Percentiles rank a stretch among this genome's conserved stretches.
Conservation (phyloP, 164 flowering plant genomes). For the Hamamelis virginiana region DNA sequence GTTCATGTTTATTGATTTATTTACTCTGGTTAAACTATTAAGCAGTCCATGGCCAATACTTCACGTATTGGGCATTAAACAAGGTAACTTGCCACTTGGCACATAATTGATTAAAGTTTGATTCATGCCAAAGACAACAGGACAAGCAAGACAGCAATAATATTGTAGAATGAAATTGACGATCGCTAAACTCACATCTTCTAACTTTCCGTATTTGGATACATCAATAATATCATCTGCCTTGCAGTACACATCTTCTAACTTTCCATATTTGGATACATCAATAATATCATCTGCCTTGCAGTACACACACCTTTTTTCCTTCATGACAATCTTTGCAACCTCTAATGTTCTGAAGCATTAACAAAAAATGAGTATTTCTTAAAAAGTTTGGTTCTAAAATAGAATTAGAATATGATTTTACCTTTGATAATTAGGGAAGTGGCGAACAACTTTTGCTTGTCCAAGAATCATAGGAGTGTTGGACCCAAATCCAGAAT, state of each 20-base stretch:
- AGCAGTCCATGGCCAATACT: too few relatives aligned
- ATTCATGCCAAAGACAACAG: too few relatives aligned
- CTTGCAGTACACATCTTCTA: too few relatives aligned
- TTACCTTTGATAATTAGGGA: slow-evolving; percentile 77
- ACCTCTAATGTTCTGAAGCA: slow-evolving; percentile 57
- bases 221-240: slow-evolving; percentile 61
- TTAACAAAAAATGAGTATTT: slow-evolving; percentile 21
- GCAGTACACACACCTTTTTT: slow-evolving; percentile 51
- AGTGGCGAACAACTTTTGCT: slow-evolving; percentile 89
- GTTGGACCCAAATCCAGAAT: slow-evolving; percentile 93
- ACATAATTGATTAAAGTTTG: too few relatives aligned
- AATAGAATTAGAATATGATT: slow-evolving; percentile 3
- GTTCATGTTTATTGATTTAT: too few relatives aligned
- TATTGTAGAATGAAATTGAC: too few relatives aligned
- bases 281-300: slow-evolving; percentile 56
- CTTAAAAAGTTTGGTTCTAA: slow-evolving; percentile 1
- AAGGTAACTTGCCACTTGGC: too few relatives aligned
- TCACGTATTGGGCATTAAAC: too few relatives aligned
- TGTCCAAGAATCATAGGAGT: slow-evolving; percentile 92
- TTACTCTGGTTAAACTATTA: too few relatives aligned
- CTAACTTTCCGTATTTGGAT: slow-evolving; percentile 52
- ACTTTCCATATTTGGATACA: too few relatives aligned
- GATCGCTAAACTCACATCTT: slow-evolving; percentile 54
- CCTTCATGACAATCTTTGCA: slow-evolving; percentile 68
- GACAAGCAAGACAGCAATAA: too few relatives aligned